A percentile compares a stretch with the other conserved stretches of the same genome.
Conservation (phyloP, 495 filamentous ascomycete genomes). For the Aeminium ludgeri region DNA sequence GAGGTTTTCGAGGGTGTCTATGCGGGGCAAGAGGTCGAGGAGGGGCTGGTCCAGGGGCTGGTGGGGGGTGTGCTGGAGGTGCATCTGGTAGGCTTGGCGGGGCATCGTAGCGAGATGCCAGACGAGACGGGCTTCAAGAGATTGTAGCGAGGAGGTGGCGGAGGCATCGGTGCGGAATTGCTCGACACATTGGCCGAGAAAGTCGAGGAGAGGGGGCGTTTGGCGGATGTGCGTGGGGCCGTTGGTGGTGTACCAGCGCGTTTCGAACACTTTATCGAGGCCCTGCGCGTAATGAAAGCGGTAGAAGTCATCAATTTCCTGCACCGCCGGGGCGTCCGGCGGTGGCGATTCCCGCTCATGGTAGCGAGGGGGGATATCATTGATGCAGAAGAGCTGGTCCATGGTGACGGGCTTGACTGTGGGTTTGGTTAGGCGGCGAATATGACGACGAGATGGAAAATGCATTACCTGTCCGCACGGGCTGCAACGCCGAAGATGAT, state of each 20-base stretch:
- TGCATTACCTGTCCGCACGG: slow-evolving; percentile 6
- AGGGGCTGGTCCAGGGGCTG: background rate
- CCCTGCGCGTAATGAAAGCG: slow-evolving; percentile 58
- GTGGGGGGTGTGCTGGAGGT: background rate
- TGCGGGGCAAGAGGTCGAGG: slow-evolving; percentile 41
- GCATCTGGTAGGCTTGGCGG: slow-evolving; percentile 7
- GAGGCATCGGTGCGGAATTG: slow-evolving; percentile 30
- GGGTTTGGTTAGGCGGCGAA: background rate
- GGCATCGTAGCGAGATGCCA: slow-evolving; percentile 24
- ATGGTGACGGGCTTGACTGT: too few species aligned
- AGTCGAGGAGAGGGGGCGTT: slow-evolving; percentile 18
- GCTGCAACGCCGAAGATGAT: slow-evolving; percentile 16
- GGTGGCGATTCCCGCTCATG: slow-evolving; percentile 31
- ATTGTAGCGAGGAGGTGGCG: slow-evolving; percentile 14
- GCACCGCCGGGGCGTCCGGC: slow-evolving; percentile 36
- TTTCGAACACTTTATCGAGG: slow-evolving; percentile 66
- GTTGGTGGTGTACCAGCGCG: slow-evolving; percentile 57
- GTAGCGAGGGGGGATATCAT: slow-evolving; percentile 41
- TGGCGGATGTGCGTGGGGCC: slow-evolving; percentile 36
- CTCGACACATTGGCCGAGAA: slow-evolving; percentile 24
- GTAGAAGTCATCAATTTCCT: slow-evolving; percentile 61
- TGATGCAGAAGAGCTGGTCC: slow-evolving; percentile 48
- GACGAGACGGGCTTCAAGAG: slow-evolving; percentile 22
- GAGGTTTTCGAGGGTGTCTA: slow-evolving; percentile 59
- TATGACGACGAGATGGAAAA: too few species aligned